Evolutionary conservation across 225 moss, liverwort and hornwort species (phyloP).

Genomic region (Marchantia paleacea): DNA sequence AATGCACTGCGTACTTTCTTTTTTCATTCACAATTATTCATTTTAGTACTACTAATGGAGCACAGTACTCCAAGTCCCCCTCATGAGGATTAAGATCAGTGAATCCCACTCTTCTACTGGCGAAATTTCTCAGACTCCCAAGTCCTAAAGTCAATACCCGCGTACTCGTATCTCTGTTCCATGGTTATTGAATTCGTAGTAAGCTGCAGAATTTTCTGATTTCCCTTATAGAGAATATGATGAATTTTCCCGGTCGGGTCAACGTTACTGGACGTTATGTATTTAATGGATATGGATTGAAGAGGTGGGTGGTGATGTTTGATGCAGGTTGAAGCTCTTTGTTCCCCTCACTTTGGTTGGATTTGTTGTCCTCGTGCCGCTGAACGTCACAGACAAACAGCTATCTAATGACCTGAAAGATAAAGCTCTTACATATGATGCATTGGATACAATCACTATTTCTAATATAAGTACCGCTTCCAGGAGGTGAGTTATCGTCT

Average conservation of each 20-base stretch:
- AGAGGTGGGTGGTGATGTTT: background rate
- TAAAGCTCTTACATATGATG: slow-evolving; percentile 54
- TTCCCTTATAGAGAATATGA: too few species aligned
- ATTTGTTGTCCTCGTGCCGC: slow-evolving; percentile 67
- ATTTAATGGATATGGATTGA: background rate
- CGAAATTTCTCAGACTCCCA: too few species aligned
- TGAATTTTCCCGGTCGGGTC: too few species aligned
- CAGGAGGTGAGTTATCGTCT: slow-evolving; percentile 46
- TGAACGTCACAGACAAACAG: slow-evolving; percentile 64
- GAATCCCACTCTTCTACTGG: too few species aligned
- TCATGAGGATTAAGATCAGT: too few species aligned
- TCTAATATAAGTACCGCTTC: slow-evolving; percentile 68
- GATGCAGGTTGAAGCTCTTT: slow-evolving; percentile 74
- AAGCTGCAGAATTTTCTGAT: too few species aligned
- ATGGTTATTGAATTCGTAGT: too few species aligned
- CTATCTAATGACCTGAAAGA: slow-evolving; percentile 30
- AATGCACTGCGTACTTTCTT: background rate
- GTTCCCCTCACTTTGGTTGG: slow-evolving; percentile 69
- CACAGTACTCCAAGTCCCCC: too few species aligned
- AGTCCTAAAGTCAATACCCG: too few species aligned
- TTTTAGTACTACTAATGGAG: too few species aligned
- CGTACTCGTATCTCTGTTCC: too few species aligned
- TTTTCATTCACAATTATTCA: too few species aligned
- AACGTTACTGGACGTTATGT: background rate
- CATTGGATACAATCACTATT: slow-evolving; percentile 80